Base-by-base conservation (phyloP, 2,329 filamentous ascomycete species). In the Fusarium setosum region DNA sequence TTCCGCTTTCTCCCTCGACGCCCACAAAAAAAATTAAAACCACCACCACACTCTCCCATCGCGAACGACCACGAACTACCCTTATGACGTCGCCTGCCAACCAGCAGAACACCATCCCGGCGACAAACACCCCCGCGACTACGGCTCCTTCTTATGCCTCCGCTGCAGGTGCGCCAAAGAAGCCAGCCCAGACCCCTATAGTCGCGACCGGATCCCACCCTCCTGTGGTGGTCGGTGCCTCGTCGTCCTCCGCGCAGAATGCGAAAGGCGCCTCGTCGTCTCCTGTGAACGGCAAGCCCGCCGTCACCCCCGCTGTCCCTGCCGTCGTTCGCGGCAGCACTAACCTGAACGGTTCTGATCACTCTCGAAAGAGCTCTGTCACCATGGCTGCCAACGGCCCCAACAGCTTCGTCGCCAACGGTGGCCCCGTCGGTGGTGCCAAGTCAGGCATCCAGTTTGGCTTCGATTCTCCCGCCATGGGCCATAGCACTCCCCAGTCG, bases 301-400 rank as follows among this genome's bases (percentile, higher is more conserved):
- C 89, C 79, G 90, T 90, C 79, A 86, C 86, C 79, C 90, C 90
- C 67, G 89, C 90, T 75, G 84, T 92, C 72, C 90, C 90, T 69
- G 83, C 84, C 76, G 88, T 91, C 70, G 86, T 85, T 65, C 87
- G 88, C 78, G 86, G 86, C 79, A 87, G 83, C 74, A 80, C 83
- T 69, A 84, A 84, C 74, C 80, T 88, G 72, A 96, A 96, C 87
- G 92, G 92, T 69, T 81, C 82, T 71, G 90, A 93, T 72, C 94
- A 98, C 82, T 86, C 84, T 75, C 89, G 93, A 76, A 97, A 97
- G 82, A 89, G 90, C 67, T 97, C 95, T 17, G 91, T 97, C 74
- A 97, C 94, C 73, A 97, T 97, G 83, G 94, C 88, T 78, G 90
- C 93, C 71, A 92, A 92, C 75, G 92, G 91, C 70, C 88, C 92